Base-by-base conservation (phyloP, 257 asterid species). In the Rauvolfia tetraphylla region DNA sequence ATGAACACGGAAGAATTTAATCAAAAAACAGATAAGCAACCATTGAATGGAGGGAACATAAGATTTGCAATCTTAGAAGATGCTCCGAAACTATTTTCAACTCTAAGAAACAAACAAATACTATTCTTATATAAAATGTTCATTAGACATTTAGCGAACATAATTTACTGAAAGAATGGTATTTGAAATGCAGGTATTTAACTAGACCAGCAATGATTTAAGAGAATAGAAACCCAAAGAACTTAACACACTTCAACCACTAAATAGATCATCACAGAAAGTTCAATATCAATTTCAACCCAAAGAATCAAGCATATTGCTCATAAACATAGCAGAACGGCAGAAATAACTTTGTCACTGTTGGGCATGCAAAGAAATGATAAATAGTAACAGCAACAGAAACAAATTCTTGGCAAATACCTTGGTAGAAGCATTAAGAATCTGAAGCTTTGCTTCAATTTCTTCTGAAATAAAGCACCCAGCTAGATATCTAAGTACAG, bases 361-460 rank as follows among this genome's bases (percentile, higher is more conserved):
- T 31, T 66, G 20, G 17, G 7, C 38, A 66, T 22, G 31, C 3
- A 39, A 18, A 65, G 71, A 36, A 65, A 34, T 2, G 0, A 14
- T 22, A 20, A 66, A 23, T 66, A 39, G 22, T 3, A 71, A 46
- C 39, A 71, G 49, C 2, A 48, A 48, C 27, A 13, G 44, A 17
- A 48, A 27, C 59, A 46, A 71, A 48, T 44, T 69, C 63, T 36
- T 0, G 15, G 25, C 15, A 25, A 39, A 56, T 57, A 94, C 98
- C 98, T 94, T 94, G 82, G 88, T 81, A 72, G 88, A 84, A 71
- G 95, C 89, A 89, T 85, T 94, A 82, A 94, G 82, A 79, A 94
- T 92, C 96, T 94, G 98, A 74, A 92, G 93, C 92, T 92, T 94
- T 73, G 97, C 82, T 81, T 88, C 97, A 80, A 76, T 84, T n/a